Percentiles rank a stretch among this genome's conserved stretches.
Evolutionary conservation across 495 filamentous ascomycete species (phyloP).

Genomic region (Aspergillus nanangensis): DNA sequence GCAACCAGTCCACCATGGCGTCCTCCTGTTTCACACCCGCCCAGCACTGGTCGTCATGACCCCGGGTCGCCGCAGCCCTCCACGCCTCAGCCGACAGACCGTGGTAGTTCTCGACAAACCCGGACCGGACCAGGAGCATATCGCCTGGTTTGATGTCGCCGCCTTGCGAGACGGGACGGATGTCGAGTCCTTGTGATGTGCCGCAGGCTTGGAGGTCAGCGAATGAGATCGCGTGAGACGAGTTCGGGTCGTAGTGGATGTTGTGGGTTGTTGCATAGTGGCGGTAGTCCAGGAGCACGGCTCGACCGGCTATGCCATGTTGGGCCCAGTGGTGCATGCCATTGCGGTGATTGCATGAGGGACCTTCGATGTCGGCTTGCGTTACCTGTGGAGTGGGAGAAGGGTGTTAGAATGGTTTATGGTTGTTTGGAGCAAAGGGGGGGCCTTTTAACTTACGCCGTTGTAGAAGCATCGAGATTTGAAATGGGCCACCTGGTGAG

Average conservation of each 20-base stretch:
- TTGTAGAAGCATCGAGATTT: slow-evolving; percentile 49
- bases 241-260: slow-evolving; percentile 52
- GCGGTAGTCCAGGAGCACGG: slow-evolving; percentile 48
- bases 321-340: slow-evolving; percentile 42
- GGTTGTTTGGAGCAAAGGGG: not conserved
- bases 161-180: slow-evolving; percentile 43
- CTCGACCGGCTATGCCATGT: slow-evolving; percentile 47
- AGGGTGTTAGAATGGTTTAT: not conserved
- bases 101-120: slow-evolving; percentile 57
- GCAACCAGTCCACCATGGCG: slow-evolving; percentile 55
- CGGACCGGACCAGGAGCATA: slow-evolving; percentile 63
- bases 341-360: slow-evolving; percentile 42
- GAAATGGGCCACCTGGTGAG: slow-evolving; percentile 36
- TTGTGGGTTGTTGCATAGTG: slow-evolving; percentile 34
- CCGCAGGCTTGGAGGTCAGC: slow-evolving; percentile 56
- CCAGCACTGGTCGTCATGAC: slow-evolving; percentile 45
- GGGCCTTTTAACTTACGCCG: slow-evolving; percentile 21
- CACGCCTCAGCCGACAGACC: slow-evolving; percentile 34
- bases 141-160: slow-evolving; percentile 62
- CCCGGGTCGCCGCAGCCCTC: slow-evolving; percentile 30
- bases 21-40: slow-evolving; percentile 56
- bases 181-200: slow-evolving; percentile 38
- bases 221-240: slow-evolving; percentile 55
- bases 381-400: slow-evolving; percentile 24
- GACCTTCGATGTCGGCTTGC: slow-evolving; percentile 41